Evolutionary conservation across 805 yeast genomes (phyloP).

Genomic region (Metschnikowia similis): DNA sequence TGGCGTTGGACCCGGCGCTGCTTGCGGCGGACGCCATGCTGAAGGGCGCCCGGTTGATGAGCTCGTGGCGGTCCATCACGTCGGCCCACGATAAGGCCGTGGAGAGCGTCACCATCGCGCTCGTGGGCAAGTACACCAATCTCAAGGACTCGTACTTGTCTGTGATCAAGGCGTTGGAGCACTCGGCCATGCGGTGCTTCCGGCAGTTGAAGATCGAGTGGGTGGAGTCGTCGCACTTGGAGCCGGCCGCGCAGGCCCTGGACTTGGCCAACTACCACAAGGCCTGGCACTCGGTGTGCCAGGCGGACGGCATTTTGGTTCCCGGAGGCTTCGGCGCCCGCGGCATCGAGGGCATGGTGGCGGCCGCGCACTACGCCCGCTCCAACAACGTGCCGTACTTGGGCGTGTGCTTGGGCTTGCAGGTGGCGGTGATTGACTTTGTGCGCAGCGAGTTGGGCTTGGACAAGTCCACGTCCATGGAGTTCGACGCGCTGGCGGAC

Average conservation of each 20-base stretch:
- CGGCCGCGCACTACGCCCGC: conserved; percentile 98
- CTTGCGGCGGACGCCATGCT: conserved; percentile 44
- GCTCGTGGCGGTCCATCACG: conserved; percentile 78
- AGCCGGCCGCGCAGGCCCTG: conserved; percentile 57
- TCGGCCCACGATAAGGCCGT: conserved; percentile 74
- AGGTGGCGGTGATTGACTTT: conserved; percentile 92
- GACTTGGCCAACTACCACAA: conserved; percentile 80
- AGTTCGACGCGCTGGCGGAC: conserved; percentile 62
- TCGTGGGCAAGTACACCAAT: conserved; percentile 96
- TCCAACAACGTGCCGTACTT: conserved; percentile 89
- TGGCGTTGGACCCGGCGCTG: conserved; percentile 49
- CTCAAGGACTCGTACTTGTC: conserved; percentile 93
- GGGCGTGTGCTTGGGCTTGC: conserved; percentile 97
- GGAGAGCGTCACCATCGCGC: conserved; percentile 88
- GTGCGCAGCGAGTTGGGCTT: conserved; percentile 75
- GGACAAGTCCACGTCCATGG: conserved; percentile 71
- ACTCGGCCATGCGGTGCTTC: conserved; percentile 84
- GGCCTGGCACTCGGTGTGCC: conserved; percentile 91
- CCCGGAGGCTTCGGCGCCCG: conserved; percentile 98
- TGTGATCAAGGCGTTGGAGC: conserved; percentile 93
- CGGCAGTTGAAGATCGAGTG: conserved; percentile 84
- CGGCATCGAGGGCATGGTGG: conserved; percentile 97
- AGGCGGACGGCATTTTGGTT: conserved; percentile 93
- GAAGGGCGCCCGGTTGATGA: conserved; percentile 68
- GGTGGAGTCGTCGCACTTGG: conserved; percentile 94